Evolutionary conservation across 2,329 filamentous ascomycete species (phyloP), one percentile per base, ranked within the genome.

Genomic region (Anthostomella pinea): DNA sequence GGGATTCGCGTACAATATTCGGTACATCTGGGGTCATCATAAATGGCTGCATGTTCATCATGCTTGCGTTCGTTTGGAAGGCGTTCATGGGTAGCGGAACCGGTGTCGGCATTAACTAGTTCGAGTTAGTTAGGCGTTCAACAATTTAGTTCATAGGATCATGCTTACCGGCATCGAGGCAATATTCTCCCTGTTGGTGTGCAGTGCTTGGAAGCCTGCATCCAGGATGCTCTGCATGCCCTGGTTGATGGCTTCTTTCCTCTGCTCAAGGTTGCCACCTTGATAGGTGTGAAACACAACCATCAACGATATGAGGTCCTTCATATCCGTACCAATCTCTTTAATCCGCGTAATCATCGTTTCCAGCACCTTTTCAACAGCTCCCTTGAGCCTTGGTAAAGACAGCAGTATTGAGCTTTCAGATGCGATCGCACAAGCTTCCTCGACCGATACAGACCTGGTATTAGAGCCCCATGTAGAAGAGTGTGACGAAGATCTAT

Each of bases 231-330:
- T 46, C 35, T 64, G 63, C 9, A 75, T 53, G 1, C 62, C 66
- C 11, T 56, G 57, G 11, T 63, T 60, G 28, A 71, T 66, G 13
- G 67, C 64, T 11, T 71, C 65, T 5, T 60, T 46, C 28, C 62
- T 65, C 30, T 66, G 58, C 25, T 73, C 68, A 1, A 57, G 49
- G 5, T 49, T 63, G 4, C 53, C 56, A n/a, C 53, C 53, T 36
- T 64, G 64, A 19, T 71, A 71, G 8, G 64, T 68, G 40, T 70
- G 60, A 31, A 75, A 56, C 18, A 73, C 71, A 1, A 73, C 59
- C 3, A 66, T 59, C n/a, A 77, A 55, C 25, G 65, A 67, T 6
- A 75, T 52, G 8, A 75, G 65, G 35, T 75, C 73, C 52, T 73
- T 63, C 15, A 72, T 55, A 36, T 75, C 72, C 23, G 66, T 66